A percentile compares a stretch with the other conserved stretches of the same genome.
Conservation (phyloP, 306 rosid species). For the Quercus engelmannii region DNA sequence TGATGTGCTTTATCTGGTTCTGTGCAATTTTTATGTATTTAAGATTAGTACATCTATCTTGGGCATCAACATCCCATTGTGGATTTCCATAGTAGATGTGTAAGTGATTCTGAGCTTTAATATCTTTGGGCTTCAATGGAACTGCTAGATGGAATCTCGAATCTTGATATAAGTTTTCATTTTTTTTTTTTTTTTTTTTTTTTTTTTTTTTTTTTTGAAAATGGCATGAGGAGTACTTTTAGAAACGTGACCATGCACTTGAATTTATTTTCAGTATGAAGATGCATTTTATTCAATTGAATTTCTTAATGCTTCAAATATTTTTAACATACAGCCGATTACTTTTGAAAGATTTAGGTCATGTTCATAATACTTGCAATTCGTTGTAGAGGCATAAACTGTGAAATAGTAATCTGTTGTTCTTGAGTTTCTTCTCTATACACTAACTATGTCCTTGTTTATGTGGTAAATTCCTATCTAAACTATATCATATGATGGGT, state of each 20-base stretch:
- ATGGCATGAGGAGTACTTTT: too few species aligned
- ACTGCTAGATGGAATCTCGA: too few species aligned
- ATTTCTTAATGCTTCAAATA: background rate
- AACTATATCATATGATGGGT: background rate
- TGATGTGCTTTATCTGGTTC: background rate
- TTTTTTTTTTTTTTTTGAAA: too few species aligned
- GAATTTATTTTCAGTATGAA: background rate
- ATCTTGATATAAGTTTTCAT: too few species aligned
- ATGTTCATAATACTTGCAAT: background rate
- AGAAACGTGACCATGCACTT: background rate
- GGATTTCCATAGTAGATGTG: too few species aligned
- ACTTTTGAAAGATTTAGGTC: background rate
- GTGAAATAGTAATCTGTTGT: background rate
- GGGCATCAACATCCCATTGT: too few species aligned
- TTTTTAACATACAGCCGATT: background rate
- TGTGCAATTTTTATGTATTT: background rate
- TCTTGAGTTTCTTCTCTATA: background rate
- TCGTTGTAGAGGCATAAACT: background rate
- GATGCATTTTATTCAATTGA: background rate
- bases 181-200: too few species aligned
- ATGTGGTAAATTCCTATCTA: background rate
- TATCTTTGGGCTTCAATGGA: too few species aligned
- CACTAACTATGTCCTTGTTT: background rate
- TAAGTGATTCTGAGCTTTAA: too few species aligned
- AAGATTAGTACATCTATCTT: background rate